phyloP scores from a whole-genome alignment of 805 yeast species.

The Metschnikowia aberdeeniae region DNA sequence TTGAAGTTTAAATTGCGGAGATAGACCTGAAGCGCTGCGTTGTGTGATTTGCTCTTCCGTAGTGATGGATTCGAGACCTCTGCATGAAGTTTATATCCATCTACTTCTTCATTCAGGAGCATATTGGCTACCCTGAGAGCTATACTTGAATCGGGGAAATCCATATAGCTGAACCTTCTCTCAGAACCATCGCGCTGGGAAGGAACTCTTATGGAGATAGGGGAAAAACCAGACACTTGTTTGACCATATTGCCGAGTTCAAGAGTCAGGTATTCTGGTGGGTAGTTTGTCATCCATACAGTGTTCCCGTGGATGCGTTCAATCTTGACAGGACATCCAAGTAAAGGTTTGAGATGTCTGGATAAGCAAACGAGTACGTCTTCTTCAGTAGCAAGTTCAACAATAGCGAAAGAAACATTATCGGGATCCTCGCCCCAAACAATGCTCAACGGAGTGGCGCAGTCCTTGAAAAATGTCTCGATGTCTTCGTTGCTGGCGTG shows the following conservation, averaged over 20 bases:
- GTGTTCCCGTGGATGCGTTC: constrained; percentile 45
- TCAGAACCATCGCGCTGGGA: constrained; percentile 50
- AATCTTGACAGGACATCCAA: constrained; percentile 43
- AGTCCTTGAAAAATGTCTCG: constrained; percentile 47
- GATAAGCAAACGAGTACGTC: constrained; percentile 59
- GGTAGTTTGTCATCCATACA: constrained; percentile 72
- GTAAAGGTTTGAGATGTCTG: constrained; percentile 47
- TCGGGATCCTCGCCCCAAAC: constrained; percentile 7
- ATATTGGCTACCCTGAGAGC: constrained; percentile 35
- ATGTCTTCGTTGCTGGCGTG: constrained; percentile 38
- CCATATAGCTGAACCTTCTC: constrained; percentile 74
- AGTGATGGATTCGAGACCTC: constrained; percentile 57
- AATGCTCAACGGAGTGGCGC: constrained; percentile 51
- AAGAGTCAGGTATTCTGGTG: constrained; percentile 45
- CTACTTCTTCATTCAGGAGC: constrained; percentile 23
- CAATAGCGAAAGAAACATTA: constrained; percentile 38
- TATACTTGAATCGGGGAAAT: constrained; percentile 46
- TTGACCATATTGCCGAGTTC: constrained; percentile 41
- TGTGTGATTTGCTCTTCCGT: constrained; percentile 20
- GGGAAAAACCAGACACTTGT: constrained; percentile 26
- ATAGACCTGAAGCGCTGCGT: constrained; percentile 43
- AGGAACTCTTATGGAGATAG: constrained; percentile 58
- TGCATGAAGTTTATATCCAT: constrained; percentile 43
- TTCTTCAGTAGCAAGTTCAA: constrained; percentile 51
- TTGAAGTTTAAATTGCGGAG: constrained; percentile 50